Evolutionary conservation across 345 rosid species (phyloP).

Genomic region (Brassica incana): DNA sequence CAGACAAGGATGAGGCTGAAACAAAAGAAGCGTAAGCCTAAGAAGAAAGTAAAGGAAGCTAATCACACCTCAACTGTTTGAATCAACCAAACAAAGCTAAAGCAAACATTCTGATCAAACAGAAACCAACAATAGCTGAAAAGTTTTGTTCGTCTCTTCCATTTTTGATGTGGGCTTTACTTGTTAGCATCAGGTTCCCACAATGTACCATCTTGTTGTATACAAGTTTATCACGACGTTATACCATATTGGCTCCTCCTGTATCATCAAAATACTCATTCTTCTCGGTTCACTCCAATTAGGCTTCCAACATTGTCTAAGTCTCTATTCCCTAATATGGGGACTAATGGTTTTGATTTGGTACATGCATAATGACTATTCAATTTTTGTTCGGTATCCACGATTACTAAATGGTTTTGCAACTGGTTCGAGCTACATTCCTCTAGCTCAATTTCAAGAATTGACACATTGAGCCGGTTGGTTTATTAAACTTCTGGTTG

Average conservation of each 20-base stretch:
- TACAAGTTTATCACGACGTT: background rate
- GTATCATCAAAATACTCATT: background rate
- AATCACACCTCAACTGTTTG: constrained; percentile 10
- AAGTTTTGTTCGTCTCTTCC: constrained; percentile 24
- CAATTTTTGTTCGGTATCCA: background rate
- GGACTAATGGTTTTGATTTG: background rate
- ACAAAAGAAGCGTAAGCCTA: constrained; percentile 69
- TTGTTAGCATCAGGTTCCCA: constrained; percentile 8
- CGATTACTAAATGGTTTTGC: background rate
- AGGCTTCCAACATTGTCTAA: background rate
- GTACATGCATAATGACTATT: background rate
- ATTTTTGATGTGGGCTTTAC: background rate
- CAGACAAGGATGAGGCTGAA: constrained; percentile 54
- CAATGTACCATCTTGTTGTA: constrained; percentile 25
- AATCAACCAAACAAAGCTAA: constrained; percentile 14
- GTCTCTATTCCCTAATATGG: background rate
- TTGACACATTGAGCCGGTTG: background rate
- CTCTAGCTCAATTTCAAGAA: background rate
- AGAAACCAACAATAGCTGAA: background rate
- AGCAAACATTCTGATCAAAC: background rate
- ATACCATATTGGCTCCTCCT: too few relatives aligned
- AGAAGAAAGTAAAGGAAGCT: constrained; percentile 51
- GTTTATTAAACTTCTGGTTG: background rate
- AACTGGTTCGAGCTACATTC: background rate
- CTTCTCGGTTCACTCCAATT: constrained; percentile 1